Percentiles rank a stretch among this genome's conserved stretches.
Conservation (phyloP, 768 basidiomycete genomes). For the Gautieria morchelliformis region DNA sequence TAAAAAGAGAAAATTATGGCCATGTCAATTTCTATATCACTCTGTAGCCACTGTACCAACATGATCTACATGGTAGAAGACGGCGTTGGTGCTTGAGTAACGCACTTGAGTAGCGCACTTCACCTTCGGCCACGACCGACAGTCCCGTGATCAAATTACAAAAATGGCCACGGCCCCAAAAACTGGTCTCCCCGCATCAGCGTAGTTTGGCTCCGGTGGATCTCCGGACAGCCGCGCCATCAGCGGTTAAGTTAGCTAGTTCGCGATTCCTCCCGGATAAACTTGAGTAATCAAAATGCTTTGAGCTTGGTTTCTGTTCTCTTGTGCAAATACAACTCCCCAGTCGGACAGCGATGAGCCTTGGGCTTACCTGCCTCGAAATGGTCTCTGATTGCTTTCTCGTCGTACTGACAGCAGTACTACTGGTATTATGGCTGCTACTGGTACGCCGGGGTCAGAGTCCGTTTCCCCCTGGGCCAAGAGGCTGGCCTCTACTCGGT, state of each 20-base stretch:
- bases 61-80: not conserved
- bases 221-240: not conserved
- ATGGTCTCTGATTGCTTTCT: not conserved
- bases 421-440: not conserved
- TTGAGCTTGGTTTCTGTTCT: not conserved
- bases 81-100: too few species aligned
- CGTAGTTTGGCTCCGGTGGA: too few species aligned
- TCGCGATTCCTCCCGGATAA: not conserved
- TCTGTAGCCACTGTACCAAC: not conserved
- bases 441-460: slow-evolving; percentile 1
- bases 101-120: too few species aligned
- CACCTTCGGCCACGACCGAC: too few species aligned
- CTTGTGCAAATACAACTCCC: not conserved
- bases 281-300: not conserved
- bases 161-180: too few species aligned
- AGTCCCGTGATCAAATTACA: too few species aligned
- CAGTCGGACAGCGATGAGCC: not conserved
- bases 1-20: slow-evolving; percentile 1
- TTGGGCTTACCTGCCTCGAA: not conserved
- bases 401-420: not conserved
- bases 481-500: slow-evolving; percentile 6
- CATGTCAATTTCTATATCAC: not conserved
- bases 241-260: not conserved
- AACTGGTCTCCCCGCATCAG: too few species aligned
- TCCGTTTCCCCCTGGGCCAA: slow-evolving; percentile 4